Evolutionary conservation across 768 basidiomycete species (phyloP).

Genomic region (Russula foetens): DNA sequence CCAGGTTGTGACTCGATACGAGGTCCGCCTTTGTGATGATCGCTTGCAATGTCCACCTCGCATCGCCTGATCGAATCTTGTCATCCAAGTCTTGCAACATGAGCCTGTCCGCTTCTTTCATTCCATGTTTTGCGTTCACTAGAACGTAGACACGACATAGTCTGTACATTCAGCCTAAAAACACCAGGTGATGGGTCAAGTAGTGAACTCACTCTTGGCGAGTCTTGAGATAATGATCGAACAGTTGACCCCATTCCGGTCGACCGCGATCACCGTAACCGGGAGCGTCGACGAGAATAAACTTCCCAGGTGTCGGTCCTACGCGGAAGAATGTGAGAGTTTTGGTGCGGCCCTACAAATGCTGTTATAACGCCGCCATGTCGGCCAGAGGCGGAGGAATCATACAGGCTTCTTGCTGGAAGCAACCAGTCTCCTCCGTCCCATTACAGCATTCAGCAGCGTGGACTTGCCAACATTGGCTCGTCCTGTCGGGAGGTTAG

Average conservation of each 20-base stretch:
- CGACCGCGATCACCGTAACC: slow-evolving; percentile 73
- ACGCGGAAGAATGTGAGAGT: slow-evolving; percentile 65
- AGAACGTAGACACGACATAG: slow-evolving; percentile 63
- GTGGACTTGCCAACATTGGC: slow-evolving; percentile 76
- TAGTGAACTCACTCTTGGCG: slow-evolving; percentile 49
- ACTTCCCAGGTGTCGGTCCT: slow-evolving; percentile 42
- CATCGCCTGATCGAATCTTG: slow-evolving; percentile 30
- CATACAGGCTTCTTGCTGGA: slow-evolving; percentile 67
- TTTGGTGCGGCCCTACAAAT: slow-evolving; percentile 57
- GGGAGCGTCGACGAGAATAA: slow-evolving; percentile 71
- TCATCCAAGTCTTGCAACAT: slow-evolving; percentile 52
- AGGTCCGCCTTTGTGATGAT: slow-evolving; percentile 66
- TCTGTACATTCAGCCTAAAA: slow-evolving; percentile 29
- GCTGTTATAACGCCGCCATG: neutral
- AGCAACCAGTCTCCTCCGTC: slow-evolving; percentile 45
- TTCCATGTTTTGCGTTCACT: slow-evolving; percentile 57
- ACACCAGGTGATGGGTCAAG: neutral
- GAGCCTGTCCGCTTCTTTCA: slow-evolving; percentile 45
- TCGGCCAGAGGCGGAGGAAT: slow-evolving; percentile 3
- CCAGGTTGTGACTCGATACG: slow-evolving; percentile 29
- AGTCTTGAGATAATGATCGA: slow-evolving; percentile 52
- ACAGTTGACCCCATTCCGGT: slow-evolving; percentile 65
- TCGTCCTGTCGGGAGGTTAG: slow-evolving; percentile 39
- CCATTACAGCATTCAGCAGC: slow-evolving; percentile 60
- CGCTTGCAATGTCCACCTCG: slow-evolving; percentile 55